phyloP scores from a whole-genome alignment of 225 moss, liverwort and hornwort genomes.

The Straminergon stramineum region DNA sequence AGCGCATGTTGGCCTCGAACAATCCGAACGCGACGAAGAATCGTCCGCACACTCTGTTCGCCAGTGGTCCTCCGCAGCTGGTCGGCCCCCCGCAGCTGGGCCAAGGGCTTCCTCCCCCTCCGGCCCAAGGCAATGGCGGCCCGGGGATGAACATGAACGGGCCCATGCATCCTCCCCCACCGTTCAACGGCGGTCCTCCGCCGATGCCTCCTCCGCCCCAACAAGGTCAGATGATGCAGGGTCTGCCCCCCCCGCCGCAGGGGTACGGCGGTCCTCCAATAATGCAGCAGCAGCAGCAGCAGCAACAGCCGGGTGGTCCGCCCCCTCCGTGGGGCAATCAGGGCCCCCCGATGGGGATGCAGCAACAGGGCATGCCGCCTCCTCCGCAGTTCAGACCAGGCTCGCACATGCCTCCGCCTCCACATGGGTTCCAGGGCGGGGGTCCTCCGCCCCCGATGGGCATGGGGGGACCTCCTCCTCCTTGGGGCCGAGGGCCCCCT shows the following conservation, averaged over 20 bases:
- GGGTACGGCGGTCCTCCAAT: slow-evolving; percentile 40
- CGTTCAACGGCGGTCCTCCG: slow-evolving; percentile 67
- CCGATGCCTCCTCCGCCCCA: slow-evolving; percentile 86
- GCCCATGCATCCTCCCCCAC: slow-evolving; percentile 54
- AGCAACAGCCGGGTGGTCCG: slow-evolving; percentile 6
- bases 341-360: slow-evolving; percentile 33
- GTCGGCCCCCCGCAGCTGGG: slow-evolving; percentile 89
- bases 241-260: slow-evolving; percentile 33
- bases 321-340: slow-evolving; percentile 33
- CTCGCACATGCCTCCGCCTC: slow-evolving; percentile 67
- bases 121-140: slow-evolving; percentile 64
- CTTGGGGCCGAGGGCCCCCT: slow-evolving; percentile 78
- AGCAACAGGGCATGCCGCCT: slow-evolving; percentile 38
- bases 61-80: slow-evolving; percentile 86
- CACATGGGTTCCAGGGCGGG: slow-evolving; percentile 59
- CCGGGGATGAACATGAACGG: slow-evolving; percentile 67
- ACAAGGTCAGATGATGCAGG: slow-evolving; percentile 66
- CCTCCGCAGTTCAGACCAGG: slow-evolving; percentile 65
- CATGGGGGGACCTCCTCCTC: slow-evolving; percentile 83
- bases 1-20: slow-evolving; percentile 89
- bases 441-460: slow-evolving; percentile 74
- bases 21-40: slow-evolving; percentile 93
- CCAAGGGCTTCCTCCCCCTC: slow-evolving; percentile 67
- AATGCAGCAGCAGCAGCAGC: slow-evolving; percentile 14
- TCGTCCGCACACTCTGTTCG: slow-evolving; percentile 91